Conservation (phyloP, 2,329 filamentous ascomycete genomes). For the Myriosclerotinia curreyana region DNA sequence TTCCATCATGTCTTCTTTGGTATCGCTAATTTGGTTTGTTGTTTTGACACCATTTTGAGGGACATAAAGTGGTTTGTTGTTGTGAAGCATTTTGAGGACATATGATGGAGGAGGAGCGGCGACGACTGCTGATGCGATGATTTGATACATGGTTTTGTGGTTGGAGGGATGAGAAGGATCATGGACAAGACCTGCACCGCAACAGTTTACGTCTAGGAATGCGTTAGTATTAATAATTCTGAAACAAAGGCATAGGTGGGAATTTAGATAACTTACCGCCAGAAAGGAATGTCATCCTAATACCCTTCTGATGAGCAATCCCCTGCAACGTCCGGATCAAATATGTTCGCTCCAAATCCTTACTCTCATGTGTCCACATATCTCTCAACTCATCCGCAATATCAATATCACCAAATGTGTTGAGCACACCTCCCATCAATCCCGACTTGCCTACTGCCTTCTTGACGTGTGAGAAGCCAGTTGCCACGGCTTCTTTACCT, state of each 20-base stretch:
- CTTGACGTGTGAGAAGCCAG: slow-evolving; percentile 92
- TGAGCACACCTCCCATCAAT: slow-evolving; percentile 91
- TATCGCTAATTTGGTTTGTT: slow-evolving; percentile 75
- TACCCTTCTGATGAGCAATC: slow-evolving; percentile 89
- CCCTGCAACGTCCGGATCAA: slow-evolving; percentile 93
- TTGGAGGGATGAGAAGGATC: slow-evolving; percentile 87
- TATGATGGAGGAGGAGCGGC: slow-evolving; percentile 82
- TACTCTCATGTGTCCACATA: slow-evolving; percentile 97
- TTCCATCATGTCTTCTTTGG: slow-evolving; percentile 99
- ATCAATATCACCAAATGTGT: slow-evolving; percentile 94
- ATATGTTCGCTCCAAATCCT: slow-evolving; percentile 95
- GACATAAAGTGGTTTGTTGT: slow-evolving; percentile 87
- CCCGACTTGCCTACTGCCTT: slow-evolving; percentile 94
- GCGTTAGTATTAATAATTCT: slow-evolving; percentile 25
- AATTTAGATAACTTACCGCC: slow-evolving; percentile 56
- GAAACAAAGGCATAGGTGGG: not conserved
- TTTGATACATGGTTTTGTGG: slow-evolving; percentile 99
- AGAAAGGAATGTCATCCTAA: slow-evolving; percentile 95
- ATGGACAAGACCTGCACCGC: slow-evolving; percentile 89
- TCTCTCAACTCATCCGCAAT: slow-evolving; percentile 91
- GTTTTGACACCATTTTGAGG: slow-evolving; percentile 83
- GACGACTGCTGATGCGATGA: slow-evolving; percentile 90
- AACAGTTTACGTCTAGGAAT: slow-evolving; percentile 71
- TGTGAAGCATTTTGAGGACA: slow-evolving; percentile 92
- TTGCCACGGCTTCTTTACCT: slow-evolving; percentile 86